Percentiles rank a stretch among this genome's conserved stretches.
Conservation (phyloP, 2,329 filamentous ascomycete genomes). For the Proliferodiscus dingleyae region DNA sequence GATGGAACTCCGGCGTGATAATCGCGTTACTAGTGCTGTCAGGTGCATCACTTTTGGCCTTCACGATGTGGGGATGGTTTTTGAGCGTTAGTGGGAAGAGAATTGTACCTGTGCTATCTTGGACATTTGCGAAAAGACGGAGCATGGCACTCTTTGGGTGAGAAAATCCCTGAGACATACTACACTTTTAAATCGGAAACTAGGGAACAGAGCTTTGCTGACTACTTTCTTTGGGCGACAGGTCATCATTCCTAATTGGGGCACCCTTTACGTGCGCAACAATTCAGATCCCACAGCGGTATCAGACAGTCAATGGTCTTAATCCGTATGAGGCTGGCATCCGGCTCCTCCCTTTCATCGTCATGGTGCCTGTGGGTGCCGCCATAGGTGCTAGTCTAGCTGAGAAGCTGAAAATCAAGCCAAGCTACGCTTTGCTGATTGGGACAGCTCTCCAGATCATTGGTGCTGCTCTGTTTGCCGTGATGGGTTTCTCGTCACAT, state of each 20-base stretch:
- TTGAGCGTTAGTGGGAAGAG: not conserved
- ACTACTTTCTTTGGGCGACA: slow-evolving; percentile 4
- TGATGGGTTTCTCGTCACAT: slow-evolving; percentile 1
- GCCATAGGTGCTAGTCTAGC: slow-evolving; percentile 42
- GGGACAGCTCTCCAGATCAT: slow-evolving; percentile 49
- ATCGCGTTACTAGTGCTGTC: slow-evolving; percentile 39
- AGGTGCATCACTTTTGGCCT: slow-evolving; percentile 31
- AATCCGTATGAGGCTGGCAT: slow-evolving; percentile 50
- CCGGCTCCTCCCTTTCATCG: slow-evolving; percentile 52
- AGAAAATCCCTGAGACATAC: not conserved
- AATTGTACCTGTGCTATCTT: not conserved
- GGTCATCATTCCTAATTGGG: slow-evolving; percentile 50
- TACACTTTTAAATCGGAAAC: not conserved
- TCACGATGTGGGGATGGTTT: slow-evolving; percentile 16
- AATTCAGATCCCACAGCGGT: slow-evolving; percentile 54
- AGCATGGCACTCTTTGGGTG: slow-evolving; percentile 20
- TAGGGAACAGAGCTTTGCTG: not conserved
- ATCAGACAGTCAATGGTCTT: slow-evolving; percentile 54
- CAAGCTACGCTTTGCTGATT: slow-evolving; percentile 39
- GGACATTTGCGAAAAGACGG: not conserved
- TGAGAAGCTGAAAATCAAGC: slow-evolving; percentile 47
- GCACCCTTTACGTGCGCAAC: slow-evolving; percentile 55
- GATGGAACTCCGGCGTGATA: slow-evolving; percentile 41
- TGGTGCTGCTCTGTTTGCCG: slow-evolving; percentile 47
- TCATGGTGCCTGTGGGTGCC: slow-evolving; percentile 52